Base-by-base conservation (phyloP, 371 early-diverging fungal genomes). In the Mucor mucedo region DNA sequence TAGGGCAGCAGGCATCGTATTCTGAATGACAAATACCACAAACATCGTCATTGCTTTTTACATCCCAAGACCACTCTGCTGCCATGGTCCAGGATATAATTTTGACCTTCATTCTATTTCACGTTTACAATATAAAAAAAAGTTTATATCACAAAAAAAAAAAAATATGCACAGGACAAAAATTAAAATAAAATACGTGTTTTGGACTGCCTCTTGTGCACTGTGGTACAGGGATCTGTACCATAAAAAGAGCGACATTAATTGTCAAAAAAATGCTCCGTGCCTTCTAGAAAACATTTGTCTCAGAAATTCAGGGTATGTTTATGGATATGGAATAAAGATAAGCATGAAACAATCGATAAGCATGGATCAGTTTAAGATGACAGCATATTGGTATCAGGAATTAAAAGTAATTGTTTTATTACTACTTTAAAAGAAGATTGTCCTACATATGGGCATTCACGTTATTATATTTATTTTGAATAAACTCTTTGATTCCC, bases 1-100 rank as follows among this genome's bases (percentile, higher is more conserved):
- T 78, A 1, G 93, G 90, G 68, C 96, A 96, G 62, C 90, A 90
- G 8, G 77, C 87, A 53, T 95, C 96, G 71, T 89, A 95, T 0
- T 81, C 71, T 11, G 73, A 78, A 11, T 91, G 85, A 61, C 96
- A 96, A 66, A 96, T 95, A 0, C 95, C 94, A 69, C 96, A 96
- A 16, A 93, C 88, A 55, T 93, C 95, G 28, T 77, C 73, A 7
- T 57, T 68, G 42, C 69, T 68, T 44, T 71, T 67, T 1, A 78
- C 76, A 10, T 73, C 68, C 82, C 82, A 81, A 4, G 61, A 61
- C 82, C 82, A 81, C 53, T 71, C 63, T 0, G 82, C 75, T 0
- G 68, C 74, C 61, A 75, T 70, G 6, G 65, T 77, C 72, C 75
- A 77, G 1, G 79, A 66, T 27, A 69, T 73, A 8, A 81, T 54